These are phyloP conservation scores for Russula virescens DNA, from an alignment of 768 basidiomycete genomes.

Conservation along the genomic window DNA sequence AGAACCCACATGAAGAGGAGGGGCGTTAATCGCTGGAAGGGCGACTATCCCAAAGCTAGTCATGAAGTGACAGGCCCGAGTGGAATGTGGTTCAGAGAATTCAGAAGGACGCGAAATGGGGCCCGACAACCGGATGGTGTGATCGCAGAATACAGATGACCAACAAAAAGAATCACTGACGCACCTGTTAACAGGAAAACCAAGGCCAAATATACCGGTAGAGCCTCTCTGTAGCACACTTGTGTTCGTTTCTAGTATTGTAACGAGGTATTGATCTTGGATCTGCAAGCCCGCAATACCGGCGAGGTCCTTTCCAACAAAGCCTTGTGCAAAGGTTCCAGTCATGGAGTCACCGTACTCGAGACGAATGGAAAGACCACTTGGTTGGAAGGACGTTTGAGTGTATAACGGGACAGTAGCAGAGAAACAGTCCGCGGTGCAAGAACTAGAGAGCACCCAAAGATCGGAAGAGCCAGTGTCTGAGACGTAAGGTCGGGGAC, in stretches of 20 bases:
- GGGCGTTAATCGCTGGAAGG: background rate
- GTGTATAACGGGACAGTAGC: conserved; percentile 44
- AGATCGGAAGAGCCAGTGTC: conserved; percentile 78
- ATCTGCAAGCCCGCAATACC: conserved; percentile 48
- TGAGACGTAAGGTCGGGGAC: conserved; percentile 26
- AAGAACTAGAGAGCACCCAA: conserved; percentile 63
- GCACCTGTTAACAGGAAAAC: conserved; percentile 69
- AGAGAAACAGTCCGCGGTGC: conserved; percentile 38
- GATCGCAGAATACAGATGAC: background rate
- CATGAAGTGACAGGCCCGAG: too few species aligned
- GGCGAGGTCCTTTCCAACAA: conserved; percentile 55
- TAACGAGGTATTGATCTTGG: conserved; percentile 53
- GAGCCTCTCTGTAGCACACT: conserved; percentile 49
- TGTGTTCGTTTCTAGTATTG: conserved; percentile 65
- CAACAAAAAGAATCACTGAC: conserved; percentile 3
- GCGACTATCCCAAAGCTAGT: background rate
- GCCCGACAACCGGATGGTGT: background rate
- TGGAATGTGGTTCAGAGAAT: too few species aligned
- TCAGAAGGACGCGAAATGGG: too few species aligned
- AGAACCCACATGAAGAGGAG: too few species aligned
- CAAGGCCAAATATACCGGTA: conserved; percentile 68
- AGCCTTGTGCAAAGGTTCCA: conserved; percentile 61
- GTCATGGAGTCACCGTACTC: conserved; percentile 68
- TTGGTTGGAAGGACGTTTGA: conserved; percentile 41
- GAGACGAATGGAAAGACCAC: conserved; percentile 43